Evolutionary conservation across 1,139 yeast genomes (phyloP), one percentile per base, ranked within the genome.

Genomic region (Candida pseudoviswanathii): DNA sequence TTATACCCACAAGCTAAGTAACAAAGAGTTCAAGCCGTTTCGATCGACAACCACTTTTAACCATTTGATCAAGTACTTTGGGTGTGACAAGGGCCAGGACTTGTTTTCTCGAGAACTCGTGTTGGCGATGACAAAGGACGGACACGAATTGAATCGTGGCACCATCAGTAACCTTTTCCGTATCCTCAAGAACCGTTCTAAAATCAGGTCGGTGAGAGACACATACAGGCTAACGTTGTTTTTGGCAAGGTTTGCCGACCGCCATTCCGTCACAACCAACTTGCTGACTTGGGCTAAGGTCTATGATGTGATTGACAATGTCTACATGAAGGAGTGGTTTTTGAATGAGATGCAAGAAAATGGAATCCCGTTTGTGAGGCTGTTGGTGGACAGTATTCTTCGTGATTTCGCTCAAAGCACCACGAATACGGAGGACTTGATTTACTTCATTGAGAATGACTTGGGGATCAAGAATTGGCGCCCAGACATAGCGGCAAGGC

Each of bases 111-210:
- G 79, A 30, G 75, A 73, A 51, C 53, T 76, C 16, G 58, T 75
- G 9, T 57, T 76, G 37, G 76, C 72, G 37, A 74, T 76, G 80
- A 65, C 68, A 37, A 65, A 70, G 49, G 80, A 76, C 48, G 78
- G 78, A 2, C 74, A 73, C 48, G 52, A 52, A n/a, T 75, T 76
- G 9, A 69, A 75, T 52, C 63, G 69, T 26, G 75, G 71, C 39
- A 76, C 80, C 44, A 71, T 75, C 49, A 75, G 75, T 55, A 60
- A 63, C 45, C 61, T 76, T 40, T 57, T 76, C 34, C 67, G 68
- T 47, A 56, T 70, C 16, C 63, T 71, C 43, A 57, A 60, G 42
- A 60, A 62, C n/a, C 78, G 74, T 49, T 60, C 75, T 2, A 60
- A 61, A 16, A 68, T 73, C 21, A 56, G 79, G 29, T 66, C 74